Percentiles rank a stretch among this genome's conserved stretches.
Evolutionary conservation across 2,329 filamentous ascomycete species (phyloP).

Genomic region (Aureobasidium sp.): DNA sequence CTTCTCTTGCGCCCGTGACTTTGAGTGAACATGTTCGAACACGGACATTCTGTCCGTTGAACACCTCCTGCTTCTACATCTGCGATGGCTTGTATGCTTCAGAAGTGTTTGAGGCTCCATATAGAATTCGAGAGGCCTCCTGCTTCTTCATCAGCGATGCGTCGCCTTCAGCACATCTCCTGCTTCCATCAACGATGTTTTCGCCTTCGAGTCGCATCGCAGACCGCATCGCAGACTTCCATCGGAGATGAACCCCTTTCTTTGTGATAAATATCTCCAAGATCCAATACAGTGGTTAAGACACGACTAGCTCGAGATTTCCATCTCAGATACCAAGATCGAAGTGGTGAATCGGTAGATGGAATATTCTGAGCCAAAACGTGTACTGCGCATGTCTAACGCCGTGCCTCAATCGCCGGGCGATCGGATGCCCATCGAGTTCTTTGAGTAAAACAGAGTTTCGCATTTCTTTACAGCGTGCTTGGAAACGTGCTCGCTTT

Average conservation of each 20-base stretch:
- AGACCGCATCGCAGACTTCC: neutral
- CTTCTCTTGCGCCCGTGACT: neutral
- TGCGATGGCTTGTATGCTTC: neutral
- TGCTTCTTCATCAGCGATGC: slow-evolving; percentile 13
- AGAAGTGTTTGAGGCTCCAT: neutral
- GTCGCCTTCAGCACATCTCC: neutral
- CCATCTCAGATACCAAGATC: slow-evolving; percentile 8
- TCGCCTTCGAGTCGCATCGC: neutral
- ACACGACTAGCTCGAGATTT: neutral
- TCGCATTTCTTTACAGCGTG: neutral
- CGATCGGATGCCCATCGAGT: neutral
- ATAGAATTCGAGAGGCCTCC: neutral
- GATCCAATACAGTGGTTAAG: slow-evolving; percentile 10
- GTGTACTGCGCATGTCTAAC: slow-evolving; percentile 10
- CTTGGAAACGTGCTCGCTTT: neutral
- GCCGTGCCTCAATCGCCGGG: slow-evolving; percentile 4
- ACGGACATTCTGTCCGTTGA: neutral
- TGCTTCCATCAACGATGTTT: slow-evolving; percentile 10
- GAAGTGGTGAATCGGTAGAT: slow-evolving; percentile 16
- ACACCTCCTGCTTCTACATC: neutral
- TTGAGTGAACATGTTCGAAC: neutral
- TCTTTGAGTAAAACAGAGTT: slow-evolving; percentile 7
- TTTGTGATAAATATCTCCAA: neutral
- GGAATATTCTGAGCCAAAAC: slow-evolving; percentile 7
- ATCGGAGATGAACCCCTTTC: slow-evolving; percentile 9